phyloP scores from a whole-genome alignment of 176 grass and related monocot species.

The Eleusine coracana region DNA sequence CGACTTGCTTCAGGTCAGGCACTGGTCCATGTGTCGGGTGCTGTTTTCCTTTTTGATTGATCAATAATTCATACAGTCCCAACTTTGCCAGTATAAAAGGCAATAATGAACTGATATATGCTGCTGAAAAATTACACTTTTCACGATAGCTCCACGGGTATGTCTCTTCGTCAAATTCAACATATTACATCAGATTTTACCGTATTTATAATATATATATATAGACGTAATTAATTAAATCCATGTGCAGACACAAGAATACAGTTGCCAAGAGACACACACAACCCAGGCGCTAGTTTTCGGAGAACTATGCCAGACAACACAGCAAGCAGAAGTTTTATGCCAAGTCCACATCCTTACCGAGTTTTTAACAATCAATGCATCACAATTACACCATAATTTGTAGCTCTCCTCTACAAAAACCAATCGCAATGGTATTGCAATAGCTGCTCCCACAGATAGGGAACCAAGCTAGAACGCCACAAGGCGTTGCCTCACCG shows the following conservation, averaged over 20 bases:
- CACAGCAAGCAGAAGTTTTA: not conserved
- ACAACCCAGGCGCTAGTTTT: not conserved
- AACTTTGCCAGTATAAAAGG: not conserved
- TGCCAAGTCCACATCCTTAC: constrained; percentile 26
- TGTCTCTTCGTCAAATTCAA: not conserved
- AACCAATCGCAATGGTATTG: constrained; percentile 20
- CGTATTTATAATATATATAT: not conserved
- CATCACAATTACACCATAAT: constrained; percentile 38
- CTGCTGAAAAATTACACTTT: not conserved
- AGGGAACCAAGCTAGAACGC: constrained; percentile 25
- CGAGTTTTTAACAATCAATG: constrained; percentile 29
- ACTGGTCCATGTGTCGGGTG: not conserved
- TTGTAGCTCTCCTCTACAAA: constrained; percentile 40
- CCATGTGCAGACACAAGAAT: constrained; percentile 24
- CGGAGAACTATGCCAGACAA: not conserved
- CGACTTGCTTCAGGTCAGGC: not conserved
- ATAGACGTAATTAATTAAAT: not conserved
- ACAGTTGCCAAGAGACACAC: not conserved
- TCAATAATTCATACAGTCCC: not conserved
- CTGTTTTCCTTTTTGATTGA: not conserved
- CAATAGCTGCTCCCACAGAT: constrained; percentile 18
- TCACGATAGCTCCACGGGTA: not conserved
- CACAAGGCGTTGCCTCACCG: constrained; percentile 34
- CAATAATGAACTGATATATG: not conserved
- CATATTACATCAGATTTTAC: not conserved